A percentile compares a stretch with the other conserved stretches of the same genome.
Evolutionary conservation across 768 basidiomycete genomes (phyloP).

Genomic region (Ramaria sp.): DNA sequence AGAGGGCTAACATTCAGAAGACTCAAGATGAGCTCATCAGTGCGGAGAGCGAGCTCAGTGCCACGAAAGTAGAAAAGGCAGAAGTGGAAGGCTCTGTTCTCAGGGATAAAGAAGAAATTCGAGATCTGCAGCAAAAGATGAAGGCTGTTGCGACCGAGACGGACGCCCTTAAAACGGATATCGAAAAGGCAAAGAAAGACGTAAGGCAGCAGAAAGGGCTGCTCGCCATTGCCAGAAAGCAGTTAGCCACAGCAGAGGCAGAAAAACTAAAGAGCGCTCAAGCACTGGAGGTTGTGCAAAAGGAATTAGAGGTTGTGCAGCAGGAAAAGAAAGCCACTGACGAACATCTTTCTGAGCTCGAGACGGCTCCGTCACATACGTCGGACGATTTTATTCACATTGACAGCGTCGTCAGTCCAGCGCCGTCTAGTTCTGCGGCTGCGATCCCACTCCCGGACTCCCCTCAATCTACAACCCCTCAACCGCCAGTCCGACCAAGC

Average conservation of each 20-base stretch:
- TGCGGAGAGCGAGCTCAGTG: slow-evolving; percentile 88
- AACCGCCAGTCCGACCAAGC: slow-evolving; percentile 41
- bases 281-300: slow-evolving; percentile 58
- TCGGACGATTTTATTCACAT: not conserved
- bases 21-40: slow-evolving; percentile 69
- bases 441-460: slow-evolving; percentile 63
- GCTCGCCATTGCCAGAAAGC: slow-evolving; percentile 90
- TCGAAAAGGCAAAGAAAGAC: slow-evolving; percentile 88
- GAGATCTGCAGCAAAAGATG: slow-evolving; percentile 79
- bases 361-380: slow-evolving; percentile 19
- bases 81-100: slow-evolving; percentile 82
- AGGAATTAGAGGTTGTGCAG: slow-evolving; percentile 38
- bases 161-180: slow-evolving; percentile 52
- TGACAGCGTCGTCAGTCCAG: slow-evolving; percentile 17
- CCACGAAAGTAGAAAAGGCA: slow-evolving; percentile 76
- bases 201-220: slow-evolving; percentile 94
- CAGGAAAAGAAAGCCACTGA: slow-evolving; percentile 50
- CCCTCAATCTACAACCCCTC: slow-evolving; percentile 48
- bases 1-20: slow-evolving; percentile 63
- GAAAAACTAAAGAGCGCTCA: slow-evolving; percentile 60
- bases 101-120: slow-evolving; percentile 88
- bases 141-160: slow-evolving; percentile 67
- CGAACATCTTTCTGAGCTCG: slow-evolving; percentile 26
- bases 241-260: slow-evolving; percentile 73
- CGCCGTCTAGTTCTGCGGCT: slow-evolving; percentile 49